Evolutionary conservation across 1,284 basidiomycete genomes (phyloP).

Genomic region (Trametes pubescens): DNA sequence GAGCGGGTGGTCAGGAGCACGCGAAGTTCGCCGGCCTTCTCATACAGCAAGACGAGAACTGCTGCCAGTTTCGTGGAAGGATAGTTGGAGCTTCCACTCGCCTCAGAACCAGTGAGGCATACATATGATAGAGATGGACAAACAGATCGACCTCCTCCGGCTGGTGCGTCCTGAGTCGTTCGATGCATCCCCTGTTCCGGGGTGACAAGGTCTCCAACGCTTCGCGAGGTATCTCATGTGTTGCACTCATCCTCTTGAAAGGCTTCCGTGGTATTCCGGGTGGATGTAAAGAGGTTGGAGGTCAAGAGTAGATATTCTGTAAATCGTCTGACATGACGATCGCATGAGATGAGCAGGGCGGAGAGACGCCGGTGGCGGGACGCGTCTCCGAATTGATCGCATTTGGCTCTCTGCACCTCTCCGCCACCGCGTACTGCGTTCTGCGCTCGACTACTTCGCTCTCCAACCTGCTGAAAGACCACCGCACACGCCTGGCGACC

Average conservation of each 20-base stretch:
- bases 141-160: slow-evolving; percentile 60
- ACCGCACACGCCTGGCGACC: too few species aligned
- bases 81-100: slow-evolving; percentile 52
- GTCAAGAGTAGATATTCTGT: not conserved
- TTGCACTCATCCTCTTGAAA: slow-evolving; percentile 9
- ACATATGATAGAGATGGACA: slow-evolving; percentile 42
- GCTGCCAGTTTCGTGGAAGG: slow-evolving; percentile 65
- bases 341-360: slow-evolving; percentile 1
- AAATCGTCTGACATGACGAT: slow-evolving; percentile 21
- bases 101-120: slow-evolving; percentile 4
- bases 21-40: slow-evolving; percentile 67
- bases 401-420: slow-evolving; percentile 11
- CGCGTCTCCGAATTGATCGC: slow-evolving; percentile 18
- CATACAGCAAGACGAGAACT: slow-evolving; percentile 82
- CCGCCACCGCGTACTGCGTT: not conserved
- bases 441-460: not conserved
- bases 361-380: slow-evolving; percentile 12
- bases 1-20: slow-evolving; percentile 88
- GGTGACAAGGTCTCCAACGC: slow-evolving; percentile 32
- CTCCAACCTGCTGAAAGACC: not conserved
- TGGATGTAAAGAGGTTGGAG: not conserved
- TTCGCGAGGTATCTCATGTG: slow-evolving; percentile 21
- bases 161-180: slow-evolving; percentile 50
- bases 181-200: slow-evolving; percentile 36
- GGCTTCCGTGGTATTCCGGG: not conserved